Percentiles rank a stretch among this genome's conserved stretches.
Evolutionary conservation across 1,284 basidiomycete genomes (phyloP).

Genomic region (Earliella scabrosa): DNA sequence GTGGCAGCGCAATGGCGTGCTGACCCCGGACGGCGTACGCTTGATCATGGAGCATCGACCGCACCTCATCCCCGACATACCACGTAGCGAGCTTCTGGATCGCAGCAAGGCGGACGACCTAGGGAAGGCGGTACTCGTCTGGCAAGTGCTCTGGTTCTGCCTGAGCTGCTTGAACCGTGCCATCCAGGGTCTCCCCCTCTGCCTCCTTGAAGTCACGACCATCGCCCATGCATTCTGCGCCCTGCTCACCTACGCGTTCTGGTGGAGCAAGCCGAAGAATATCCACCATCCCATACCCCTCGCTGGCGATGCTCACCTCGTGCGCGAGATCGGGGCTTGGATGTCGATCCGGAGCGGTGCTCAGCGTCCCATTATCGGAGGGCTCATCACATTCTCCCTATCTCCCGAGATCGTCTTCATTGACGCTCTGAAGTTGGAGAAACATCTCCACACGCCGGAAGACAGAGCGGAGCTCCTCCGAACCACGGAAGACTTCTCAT

Average conservation of each 20-base stretch:
- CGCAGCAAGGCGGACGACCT: constrained; percentile 30
- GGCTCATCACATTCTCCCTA: background rate
- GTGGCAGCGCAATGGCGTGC: constrained; percentile 1
- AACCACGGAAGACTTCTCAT: too few relatives aligned
- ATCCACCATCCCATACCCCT: constrained; percentile 13
- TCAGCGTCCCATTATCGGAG: background rate
- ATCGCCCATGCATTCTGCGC: constrained; percentile 19
- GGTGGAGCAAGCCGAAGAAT: constrained; percentile 25
- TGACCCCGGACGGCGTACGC: background rate
- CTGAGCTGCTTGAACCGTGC: constrained; percentile 27
- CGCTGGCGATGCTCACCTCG: background rate
- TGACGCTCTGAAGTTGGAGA: background rate
- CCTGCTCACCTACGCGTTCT: constrained; percentile 19
- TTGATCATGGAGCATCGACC: constrained; percentile 20
- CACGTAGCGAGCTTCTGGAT: constrained; percentile 24
- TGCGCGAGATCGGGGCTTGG: background rate
- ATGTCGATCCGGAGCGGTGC: constrained; percentile 1
- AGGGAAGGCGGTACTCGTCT: constrained; percentile 25
- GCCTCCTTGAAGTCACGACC: constrained; percentile 24
- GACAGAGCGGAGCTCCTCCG: too few relatives aligned
- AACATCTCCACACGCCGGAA: too few relatives aligned
- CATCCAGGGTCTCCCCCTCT: constrained; percentile 17
- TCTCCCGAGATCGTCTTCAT: background rate
- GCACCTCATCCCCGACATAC: constrained; percentile 18
- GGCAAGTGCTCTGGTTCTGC: constrained; percentile 33